A percentile compares a stretch with the other conserved stretches of the same genome.
phyloP scores from a whole-genome alignment of 2,329 filamentous ascomycete species.

The Alternaria incomplexa region DNA sequence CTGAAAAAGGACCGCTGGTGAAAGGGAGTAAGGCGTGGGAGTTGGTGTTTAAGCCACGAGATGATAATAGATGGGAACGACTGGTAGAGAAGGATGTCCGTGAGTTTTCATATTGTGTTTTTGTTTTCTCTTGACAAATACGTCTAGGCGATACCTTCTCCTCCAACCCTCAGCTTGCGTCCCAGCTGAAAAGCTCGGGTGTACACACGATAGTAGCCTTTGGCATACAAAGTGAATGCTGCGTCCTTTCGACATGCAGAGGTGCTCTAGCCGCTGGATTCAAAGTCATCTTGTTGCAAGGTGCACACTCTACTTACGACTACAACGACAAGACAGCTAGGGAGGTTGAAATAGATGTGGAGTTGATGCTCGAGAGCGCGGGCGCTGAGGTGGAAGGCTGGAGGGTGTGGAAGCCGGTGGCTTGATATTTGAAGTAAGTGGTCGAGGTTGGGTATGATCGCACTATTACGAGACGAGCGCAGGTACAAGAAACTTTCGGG shows the following conservation, averaged over 20 bases:
- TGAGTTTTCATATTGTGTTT: background rate
- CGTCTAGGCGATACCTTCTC: background rate
- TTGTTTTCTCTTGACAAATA: background rate
- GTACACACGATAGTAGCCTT: slow-evolving; percentile 11
- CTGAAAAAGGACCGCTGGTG: background rate
- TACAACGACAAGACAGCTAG: background rate
- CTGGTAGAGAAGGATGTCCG: background rate
- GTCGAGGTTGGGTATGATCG: no score
- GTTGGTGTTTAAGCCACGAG: background rate
- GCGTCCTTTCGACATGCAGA: slow-evolving; percentile 14
- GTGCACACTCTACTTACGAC: background rate
- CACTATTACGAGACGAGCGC: no score
- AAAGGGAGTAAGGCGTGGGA: background rate
- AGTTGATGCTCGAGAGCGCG: background rate
- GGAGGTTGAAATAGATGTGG: background rate
- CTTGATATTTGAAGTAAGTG: no score
- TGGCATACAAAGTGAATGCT: slow-evolving; percentile 22
- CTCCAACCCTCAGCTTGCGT: background rate
- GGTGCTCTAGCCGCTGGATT: slow-evolving; percentile 11
- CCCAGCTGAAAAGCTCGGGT: background rate
- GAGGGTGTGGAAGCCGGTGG: no score
- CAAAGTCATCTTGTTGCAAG: background rate
- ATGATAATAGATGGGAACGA: background rate
- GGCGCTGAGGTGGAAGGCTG: background rate
- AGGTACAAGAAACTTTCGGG: no score